Conservation (phyloP, 2,329 filamentous ascomycete species). For the Aspergillus quadrilineatus region DNA sequence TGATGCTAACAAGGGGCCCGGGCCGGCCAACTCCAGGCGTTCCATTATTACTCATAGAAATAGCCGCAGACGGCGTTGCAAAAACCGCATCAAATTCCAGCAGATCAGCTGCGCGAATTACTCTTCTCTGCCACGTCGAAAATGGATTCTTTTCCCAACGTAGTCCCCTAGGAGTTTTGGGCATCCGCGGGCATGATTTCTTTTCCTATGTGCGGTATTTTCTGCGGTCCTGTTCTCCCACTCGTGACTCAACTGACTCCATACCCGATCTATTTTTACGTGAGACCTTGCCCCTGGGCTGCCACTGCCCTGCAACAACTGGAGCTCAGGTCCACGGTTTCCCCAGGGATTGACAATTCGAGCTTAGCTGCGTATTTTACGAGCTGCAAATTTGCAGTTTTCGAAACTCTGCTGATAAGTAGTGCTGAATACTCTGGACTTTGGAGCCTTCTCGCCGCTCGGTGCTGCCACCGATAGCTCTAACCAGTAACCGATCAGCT, state of each 20-base stretch:
- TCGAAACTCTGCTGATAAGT: neutral
- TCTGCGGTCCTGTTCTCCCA: neutral
- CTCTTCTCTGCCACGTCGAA: conserved; percentile 7
- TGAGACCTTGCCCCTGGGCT: neutral
- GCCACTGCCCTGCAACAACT: neutral
- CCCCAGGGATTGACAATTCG: conserved; percentile 4
- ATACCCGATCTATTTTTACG: conserved; percentile 7
- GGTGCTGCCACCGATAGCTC: neutral
- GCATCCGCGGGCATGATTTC: neutral
- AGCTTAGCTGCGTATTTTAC: neutral
- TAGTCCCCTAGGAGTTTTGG: neutral
- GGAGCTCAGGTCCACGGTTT: conserved; percentile 3
- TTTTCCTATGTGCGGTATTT: conserved; percentile 5
- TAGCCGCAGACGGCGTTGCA: neutral
- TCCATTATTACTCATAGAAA: neutral
- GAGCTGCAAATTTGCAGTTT: neutral
- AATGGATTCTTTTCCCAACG: neutral
- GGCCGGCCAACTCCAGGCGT: neutral
- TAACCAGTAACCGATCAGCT: conserved; percentile 1
- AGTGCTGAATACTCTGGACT: neutral
- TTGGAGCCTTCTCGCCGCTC: neutral
- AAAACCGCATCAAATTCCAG: neutral
- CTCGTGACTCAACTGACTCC: neutral
- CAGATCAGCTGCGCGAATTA: conserved; percentile 28
- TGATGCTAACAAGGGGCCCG: neutral